A percentile compares a stretch with the other conserved stretches of the same genome.
Evolutionary conservation across 768 basidiomycete species (phyloP).

Genomic region (Serendipita vermifera): DNA sequence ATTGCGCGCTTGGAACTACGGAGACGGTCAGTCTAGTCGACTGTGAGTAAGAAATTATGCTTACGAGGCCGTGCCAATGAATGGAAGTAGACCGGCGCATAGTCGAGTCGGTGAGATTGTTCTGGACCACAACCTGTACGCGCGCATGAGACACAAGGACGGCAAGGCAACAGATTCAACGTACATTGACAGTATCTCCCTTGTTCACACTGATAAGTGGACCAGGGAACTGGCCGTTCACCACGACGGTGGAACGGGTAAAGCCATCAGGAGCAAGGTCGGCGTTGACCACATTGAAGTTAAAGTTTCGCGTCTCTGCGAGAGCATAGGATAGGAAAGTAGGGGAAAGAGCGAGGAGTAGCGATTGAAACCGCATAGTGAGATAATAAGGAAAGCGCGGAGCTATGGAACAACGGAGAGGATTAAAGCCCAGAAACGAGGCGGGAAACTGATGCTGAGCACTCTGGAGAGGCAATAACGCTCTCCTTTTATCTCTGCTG

Average conservation of each 20-base stretch:
- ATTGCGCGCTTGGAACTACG: conserved; percentile 6
- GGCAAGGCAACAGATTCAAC: too few relatives aligned
- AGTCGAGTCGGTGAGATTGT: not conserved
- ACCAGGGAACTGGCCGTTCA: conserved; percentile 35
- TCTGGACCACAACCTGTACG: conserved; percentile 9
- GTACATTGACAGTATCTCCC: conserved; percentile 12
- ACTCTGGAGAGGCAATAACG: too few relatives aligned
- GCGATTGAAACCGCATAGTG: not conserved
- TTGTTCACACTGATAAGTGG: conserved; percentile 36
- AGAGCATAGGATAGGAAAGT: not conserved
- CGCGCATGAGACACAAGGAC: too few relatives aligned
- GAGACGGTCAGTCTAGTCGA: too few relatives aligned
- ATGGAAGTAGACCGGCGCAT: conserved; percentile 7
- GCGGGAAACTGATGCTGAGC: too few relatives aligned
- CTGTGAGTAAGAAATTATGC: too few relatives aligned
- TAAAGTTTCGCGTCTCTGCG: not conserved
- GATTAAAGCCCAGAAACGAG: too few relatives aligned
- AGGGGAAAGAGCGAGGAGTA: too few relatives aligned
- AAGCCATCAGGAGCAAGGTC: conserved; percentile 41
- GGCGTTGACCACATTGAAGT: conserved; percentile 30
- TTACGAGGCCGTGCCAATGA: conserved; percentile 10
- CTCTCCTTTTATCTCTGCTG: too few relatives aligned
- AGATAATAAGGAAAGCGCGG: not conserved
- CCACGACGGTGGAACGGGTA: conserved; percentile 27
- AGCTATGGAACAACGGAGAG: too few relatives aligned